Conservation (phyloP, 345 rosid species). For the Salix exigua region DNA sequence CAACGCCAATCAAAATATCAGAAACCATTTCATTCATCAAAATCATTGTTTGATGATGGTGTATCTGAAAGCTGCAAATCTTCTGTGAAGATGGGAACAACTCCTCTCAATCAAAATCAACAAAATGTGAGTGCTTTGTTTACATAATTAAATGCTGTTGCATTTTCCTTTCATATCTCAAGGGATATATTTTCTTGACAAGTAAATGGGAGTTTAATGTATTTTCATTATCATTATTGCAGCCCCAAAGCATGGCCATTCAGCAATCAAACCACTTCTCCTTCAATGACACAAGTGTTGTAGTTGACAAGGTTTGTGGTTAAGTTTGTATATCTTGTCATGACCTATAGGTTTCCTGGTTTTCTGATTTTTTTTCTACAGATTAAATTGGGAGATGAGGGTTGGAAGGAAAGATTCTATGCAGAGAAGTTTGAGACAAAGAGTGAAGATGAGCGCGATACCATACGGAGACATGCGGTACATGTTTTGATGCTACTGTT, state of each 20-base stretch:
- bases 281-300: neutral
- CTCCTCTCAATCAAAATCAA: neutral
- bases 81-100: neutral
- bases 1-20: neutral
- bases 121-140: constrained; percentile 1
- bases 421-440: constrained; percentile 20
- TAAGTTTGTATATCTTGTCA: neutral
- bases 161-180: neutral
- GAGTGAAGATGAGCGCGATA: constrained; percentile 18
- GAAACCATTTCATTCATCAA: neutral
- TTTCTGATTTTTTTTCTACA: neutral
- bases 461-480: constrained; percentile 19
- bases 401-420: constrained; percentile 22
- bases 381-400: constrained; percentile 12
- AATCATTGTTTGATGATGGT: neutral
- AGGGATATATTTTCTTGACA: neutral
- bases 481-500: neutral
- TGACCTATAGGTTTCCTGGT: neutral
- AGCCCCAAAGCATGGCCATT: neutral
- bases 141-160: neutral
- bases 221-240: neutral
- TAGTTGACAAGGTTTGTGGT: neutral
- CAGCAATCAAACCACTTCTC: neutral
- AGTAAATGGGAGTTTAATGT: neutral
- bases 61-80: neutral